Base-by-base conservation (phyloP, 805 yeast species). In the Maudiozyma pseudohumilis region DNA sequence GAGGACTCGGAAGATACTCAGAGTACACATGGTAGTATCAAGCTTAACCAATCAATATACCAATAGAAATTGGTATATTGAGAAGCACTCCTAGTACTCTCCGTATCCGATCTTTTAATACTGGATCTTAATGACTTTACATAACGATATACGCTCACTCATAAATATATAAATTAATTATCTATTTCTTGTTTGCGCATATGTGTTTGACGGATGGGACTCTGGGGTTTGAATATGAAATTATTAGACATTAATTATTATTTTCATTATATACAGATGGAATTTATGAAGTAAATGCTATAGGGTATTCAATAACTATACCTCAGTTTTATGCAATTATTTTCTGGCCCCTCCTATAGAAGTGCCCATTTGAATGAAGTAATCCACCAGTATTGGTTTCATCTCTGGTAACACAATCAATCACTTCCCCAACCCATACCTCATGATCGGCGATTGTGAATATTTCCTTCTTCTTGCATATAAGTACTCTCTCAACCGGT, bases 391-490 rank as follows among this genome's bases (percentile, higher is more conserved):
- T 61, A 27, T 43, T 44, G 2, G 15, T 15, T 29, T 16, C 16
- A 7, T 40, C 47, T 8, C 46, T 45, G 0, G 49, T 51, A 10
- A 71, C 45, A 3, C 81, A 72, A 29, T 80, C 80, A 26, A 66
- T 61, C 4, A 89, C 94, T 42, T 74, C 69, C 3, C 85, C 95
- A 4, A 87, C 75, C 92, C 96, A 85, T 3, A 89, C 75, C 54
- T 88, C 95, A 60, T 89, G 97, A 52, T 82, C 86, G 42, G 82
- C 87, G 1, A 86, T 79, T 9, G 56, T 55, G 35, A 81, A 68
- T 4, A 70, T 72, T 19, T 66, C 61, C 32, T 58, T 63, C 37
- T 71, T 72, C 38, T 70, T 65, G 54, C 92, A 83, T 15, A 83
- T 69, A 43, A 83, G 60, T 2, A 77, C 72, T 33, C 75, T 61